Conservation (phyloP, 306 rosid genomes). For the Betula pendula region DNA sequence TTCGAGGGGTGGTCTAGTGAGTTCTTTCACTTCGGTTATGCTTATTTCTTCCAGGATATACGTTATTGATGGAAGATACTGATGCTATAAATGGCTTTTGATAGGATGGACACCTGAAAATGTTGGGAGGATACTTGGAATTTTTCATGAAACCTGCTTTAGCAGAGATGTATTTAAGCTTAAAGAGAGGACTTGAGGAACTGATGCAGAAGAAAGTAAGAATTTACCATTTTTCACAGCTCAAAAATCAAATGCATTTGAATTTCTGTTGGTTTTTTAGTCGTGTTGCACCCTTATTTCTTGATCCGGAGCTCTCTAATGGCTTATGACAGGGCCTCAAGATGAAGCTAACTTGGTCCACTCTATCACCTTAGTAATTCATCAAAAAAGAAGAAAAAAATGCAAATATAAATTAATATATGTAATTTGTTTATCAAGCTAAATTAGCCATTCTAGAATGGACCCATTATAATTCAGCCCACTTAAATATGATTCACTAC, state of each 20-base stretch:
- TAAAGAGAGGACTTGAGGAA: slow-evolving; percentile 77
- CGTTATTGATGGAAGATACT: slow-evolving; percentile 14
- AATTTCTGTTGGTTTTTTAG: slow-evolving; percentile 2
- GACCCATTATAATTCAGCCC: background rate
- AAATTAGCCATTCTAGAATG: background rate
- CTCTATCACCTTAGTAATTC: background rate
- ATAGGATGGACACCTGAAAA: slow-evolving; percentile 64
- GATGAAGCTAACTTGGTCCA: background rate
- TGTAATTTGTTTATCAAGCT: background rate
- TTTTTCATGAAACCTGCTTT: slow-evolving; percentile 87
- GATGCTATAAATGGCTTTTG: slow-evolving; percentile 24
- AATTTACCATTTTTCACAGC: slow-evolving; percentile 10
- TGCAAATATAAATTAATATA: background rate
- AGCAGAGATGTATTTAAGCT: slow-evolving; percentile 62
- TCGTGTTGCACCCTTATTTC: slow-evolving; percentile 10
- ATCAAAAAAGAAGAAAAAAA: background rate
- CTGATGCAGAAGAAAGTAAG: slow-evolving; percentile 74
- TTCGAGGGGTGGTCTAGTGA: slow-evolving; percentile 63
- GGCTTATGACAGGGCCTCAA: background rate
- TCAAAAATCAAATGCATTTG: slow-evolving; percentile 8
- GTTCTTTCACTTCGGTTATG: slow-evolving; percentile 26
- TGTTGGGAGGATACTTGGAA: slow-evolving; percentile 66
- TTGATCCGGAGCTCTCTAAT: slow-evolving; percentile 8
- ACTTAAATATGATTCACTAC: background rate
- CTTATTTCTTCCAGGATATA: background rate